Conservation (phyloP, 441 rosid species). For the California macrophylla region DNA sequence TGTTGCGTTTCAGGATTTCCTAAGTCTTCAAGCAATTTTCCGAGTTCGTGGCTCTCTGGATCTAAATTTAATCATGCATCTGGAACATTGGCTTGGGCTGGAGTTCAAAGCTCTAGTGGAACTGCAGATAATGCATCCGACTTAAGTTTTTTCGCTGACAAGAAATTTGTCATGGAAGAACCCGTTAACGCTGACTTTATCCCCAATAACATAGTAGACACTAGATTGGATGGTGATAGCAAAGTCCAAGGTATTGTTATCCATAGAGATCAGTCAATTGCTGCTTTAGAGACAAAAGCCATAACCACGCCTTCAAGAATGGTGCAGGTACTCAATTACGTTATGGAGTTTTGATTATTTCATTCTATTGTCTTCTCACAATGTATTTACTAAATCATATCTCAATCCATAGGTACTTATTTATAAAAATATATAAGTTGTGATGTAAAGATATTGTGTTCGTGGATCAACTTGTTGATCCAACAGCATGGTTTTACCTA, state of each 20-base stretch:
- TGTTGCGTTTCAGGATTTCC: constrained; percentile 30
- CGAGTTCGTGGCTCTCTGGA: constrained; percentile 23
- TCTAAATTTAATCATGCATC: constrained; percentile 22
- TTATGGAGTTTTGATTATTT: constrained; percentile 4
- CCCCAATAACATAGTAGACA: constrained; percentile 22
- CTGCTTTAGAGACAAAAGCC: constrained; percentile 18
- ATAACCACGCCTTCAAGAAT: constrained; percentile 20
- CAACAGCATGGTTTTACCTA: constrained; percentile 22
- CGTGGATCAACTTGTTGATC: not conserved
- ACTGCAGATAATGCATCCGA: constrained; percentile 19
- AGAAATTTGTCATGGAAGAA: constrained; percentile 8
- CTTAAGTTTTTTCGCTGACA: constrained; percentile 21
- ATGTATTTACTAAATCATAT: not conserved
- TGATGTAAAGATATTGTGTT: not conserved
- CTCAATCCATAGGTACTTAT: not conserved
- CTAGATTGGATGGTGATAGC: constrained; percentile 23
- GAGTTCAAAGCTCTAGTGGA: constrained; percentile 20
- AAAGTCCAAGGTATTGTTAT: constrained; percentile 14
- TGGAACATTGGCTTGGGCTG: constrained; percentile 27
- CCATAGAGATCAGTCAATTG: constrained; percentile 19
- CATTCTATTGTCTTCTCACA: not conserved
- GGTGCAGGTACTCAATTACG: constrained; percentile 19
- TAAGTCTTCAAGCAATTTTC: constrained; percentile 20
- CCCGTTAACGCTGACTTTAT: constrained; percentile 26
- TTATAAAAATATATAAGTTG: not conserved